These are phyloP conservation scores for Diplodia intermedia DNA, from an alignment of 2,329 filamentous ascomycete species.

Conservation along the genomic window DNA sequence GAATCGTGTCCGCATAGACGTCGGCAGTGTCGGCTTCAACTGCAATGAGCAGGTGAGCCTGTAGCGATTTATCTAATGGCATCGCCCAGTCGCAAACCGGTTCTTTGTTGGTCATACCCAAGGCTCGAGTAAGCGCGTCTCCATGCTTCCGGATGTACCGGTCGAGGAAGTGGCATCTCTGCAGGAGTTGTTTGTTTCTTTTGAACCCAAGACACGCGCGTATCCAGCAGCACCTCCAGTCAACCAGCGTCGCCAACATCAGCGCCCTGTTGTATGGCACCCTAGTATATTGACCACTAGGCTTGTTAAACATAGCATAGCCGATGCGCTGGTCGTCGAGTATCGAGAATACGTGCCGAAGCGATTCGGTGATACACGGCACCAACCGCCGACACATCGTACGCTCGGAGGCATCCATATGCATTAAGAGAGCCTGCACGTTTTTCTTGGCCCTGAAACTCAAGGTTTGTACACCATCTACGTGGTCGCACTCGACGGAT, in stretches of 20 bases:
- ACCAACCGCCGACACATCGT: background rate
- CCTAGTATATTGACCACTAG: background rate
- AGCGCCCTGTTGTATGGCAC: too few species aligned
- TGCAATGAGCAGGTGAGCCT: background rate
- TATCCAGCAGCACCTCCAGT: too few species aligned
- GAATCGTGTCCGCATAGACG: background rate
- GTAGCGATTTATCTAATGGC: background rate
- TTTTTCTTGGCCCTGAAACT: background rate
- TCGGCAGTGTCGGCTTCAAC: background rate
- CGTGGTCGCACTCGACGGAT: background rate
- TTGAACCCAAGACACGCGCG: background rate
- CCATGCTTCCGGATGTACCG: background rate
- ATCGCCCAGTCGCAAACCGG: too few species aligned
- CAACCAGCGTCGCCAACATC: background rate
- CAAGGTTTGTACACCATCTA: too few species aligned
- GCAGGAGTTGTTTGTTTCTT: background rate
- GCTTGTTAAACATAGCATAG: background rate
- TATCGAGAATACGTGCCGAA: background rate
- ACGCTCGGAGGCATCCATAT: background rate
- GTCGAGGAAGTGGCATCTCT: background rate
- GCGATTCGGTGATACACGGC: background rate
- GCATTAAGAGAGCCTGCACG: background rate
- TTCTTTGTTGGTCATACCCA: too few species aligned
- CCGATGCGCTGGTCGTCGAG: background rate
- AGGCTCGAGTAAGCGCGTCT: background rate